Conservation (phyloP, 352 stramenopile genomes). For the Pythium phragmiticola region DNA sequence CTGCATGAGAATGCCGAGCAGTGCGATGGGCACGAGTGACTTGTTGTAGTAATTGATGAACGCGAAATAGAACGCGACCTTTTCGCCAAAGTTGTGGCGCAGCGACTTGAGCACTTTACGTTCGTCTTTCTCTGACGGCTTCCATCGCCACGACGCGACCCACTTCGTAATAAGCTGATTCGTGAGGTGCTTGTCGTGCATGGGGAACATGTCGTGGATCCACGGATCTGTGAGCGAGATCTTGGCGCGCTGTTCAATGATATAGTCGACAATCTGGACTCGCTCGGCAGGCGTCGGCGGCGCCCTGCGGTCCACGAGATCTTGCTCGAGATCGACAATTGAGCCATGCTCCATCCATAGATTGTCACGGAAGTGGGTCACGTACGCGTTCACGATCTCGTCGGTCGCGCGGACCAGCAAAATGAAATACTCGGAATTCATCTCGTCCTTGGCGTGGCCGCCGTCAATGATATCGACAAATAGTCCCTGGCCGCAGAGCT, state of each 20-base stretch:
- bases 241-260: slow-evolving; percentile 75
- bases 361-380: slow-evolving; percentile 66
- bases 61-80: slow-evolving; percentile 87
- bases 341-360: slow-evolving; percentile 81
- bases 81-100: slow-evolving; percentile 83
- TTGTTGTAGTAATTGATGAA: slow-evolving; percentile 86
- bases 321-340: slow-evolving; percentile 74
- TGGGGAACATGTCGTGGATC: slow-evolving; percentile 84
- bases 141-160: slow-evolving; percentile 58
- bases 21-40: slow-evolving; percentile 69
- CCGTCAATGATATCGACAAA: slow-evolving; percentile 85
- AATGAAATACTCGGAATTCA: slow-evolving; percentile 81
- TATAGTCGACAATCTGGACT: slow-evolving; percentile 84
- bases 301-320: slow-evolving; percentile 58
- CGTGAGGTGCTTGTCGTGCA: slow-evolving; percentile 73
- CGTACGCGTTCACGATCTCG: slow-evolving; percentile 53
- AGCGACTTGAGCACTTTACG: slow-evolving; percentile 65
- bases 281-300: slow-evolving; percentile 73
- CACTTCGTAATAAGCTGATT: slow-evolving; percentile 68
- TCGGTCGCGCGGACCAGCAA: slow-evolving; percentile 65
- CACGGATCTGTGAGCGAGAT: slow-evolving; percentile 54
- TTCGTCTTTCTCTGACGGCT: slow-evolving; percentile 36
- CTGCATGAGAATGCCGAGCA: slow-evolving; percentile 58
- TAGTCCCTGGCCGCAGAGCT: slow-evolving; percentile 66
- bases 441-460: slow-evolving; percentile 75